A percentile compares a stretch with the other conserved stretches of the same genome.
These are phyloP conservation scores for Cardiosporidium cionae DNA, from an alignment of 169 alveolate genomes.

Conservation along the genomic window DNA sequence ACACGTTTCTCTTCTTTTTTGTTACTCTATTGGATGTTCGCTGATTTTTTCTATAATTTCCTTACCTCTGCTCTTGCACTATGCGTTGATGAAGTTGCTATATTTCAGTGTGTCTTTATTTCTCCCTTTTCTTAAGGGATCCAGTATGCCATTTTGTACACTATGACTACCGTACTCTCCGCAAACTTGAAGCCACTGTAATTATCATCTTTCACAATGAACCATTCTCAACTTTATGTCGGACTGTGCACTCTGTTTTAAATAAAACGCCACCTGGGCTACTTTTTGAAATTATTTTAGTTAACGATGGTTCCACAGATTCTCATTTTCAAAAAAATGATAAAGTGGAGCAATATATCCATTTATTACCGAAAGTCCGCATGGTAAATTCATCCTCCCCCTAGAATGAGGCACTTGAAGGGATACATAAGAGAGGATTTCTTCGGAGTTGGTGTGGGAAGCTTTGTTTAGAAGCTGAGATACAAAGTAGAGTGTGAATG, in stretches of 20 bases:
- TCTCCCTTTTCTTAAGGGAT: too few species aligned
- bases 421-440: not conserved
- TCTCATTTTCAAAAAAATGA: conserved; percentile 17
- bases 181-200: conserved; percentile 41
- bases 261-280: conserved; percentile 48
- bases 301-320: conserved; percentile 62
- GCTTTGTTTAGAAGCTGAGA: too few species aligned
- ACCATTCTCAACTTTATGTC: conserved; percentile 44
- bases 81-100: not conserved
- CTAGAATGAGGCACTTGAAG: not conserved
- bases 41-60: too few species aligned
- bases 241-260: conserved; percentile 50
- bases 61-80: conserved; percentile 13
- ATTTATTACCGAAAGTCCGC: conserved; percentile 14
- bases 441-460: too few species aligned
- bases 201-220: conserved; percentile 50
- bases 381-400: not conserved
- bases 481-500: too few species aligned
- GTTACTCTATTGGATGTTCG: too few species aligned
- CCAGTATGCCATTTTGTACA: conserved; percentile 1
- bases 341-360: conserved; percentile 6
- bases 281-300: conserved; percentile 40
- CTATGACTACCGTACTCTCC: conserved; percentile 31
- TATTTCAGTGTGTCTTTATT: too few species aligned
- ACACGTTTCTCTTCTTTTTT: too few species aligned